Evolutionary conservation across 2,329 filamentous ascomycete species (phyloP).

Genomic region (Penicillium sp.): DNA sequence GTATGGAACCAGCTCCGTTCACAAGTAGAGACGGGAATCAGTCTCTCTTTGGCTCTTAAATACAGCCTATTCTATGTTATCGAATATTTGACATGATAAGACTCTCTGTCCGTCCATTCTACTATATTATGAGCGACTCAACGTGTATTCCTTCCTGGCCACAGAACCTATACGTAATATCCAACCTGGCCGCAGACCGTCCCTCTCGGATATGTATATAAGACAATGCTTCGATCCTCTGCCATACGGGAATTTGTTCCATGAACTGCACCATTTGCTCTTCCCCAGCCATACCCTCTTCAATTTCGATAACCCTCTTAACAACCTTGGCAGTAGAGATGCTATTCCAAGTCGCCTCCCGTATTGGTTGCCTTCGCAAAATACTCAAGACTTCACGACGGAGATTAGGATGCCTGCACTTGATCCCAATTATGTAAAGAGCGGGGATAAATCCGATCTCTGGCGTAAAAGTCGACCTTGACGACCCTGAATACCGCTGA

Average conservation of each 20-base stretch:
- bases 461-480: conserved; percentile 1
- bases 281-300: conserved; percentile 33
- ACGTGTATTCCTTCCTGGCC: conserved; percentile 2
- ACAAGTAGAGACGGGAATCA: neutral
- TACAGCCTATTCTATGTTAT: neutral
- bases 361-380: conserved; percentile 26
- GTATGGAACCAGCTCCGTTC: neutral
- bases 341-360: conserved; percentile 47
- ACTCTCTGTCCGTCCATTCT: neutral
- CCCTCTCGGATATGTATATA: neutral
- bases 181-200: conserved; percentile 23
- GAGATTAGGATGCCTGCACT: conserved; percentile 44
- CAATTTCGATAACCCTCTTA: conserved; percentile 46
- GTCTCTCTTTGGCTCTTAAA: neutral
- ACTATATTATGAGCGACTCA: neutral
- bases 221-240: conserved; percentile 1
- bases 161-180: conserved; percentile 44
- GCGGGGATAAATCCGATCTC: conserved; percentile 2
- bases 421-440: conserved; percentile 23
- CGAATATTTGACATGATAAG: neutral
- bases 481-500: neutral
- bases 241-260: conserved; percentile 1
- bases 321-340: conserved; percentile 37
- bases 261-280: neutral
- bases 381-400: conserved; percentile 39